phyloP scores from a whole-genome alignment of 495 filamentous ascomycete species.

The Penicillium soppii region DNA sequence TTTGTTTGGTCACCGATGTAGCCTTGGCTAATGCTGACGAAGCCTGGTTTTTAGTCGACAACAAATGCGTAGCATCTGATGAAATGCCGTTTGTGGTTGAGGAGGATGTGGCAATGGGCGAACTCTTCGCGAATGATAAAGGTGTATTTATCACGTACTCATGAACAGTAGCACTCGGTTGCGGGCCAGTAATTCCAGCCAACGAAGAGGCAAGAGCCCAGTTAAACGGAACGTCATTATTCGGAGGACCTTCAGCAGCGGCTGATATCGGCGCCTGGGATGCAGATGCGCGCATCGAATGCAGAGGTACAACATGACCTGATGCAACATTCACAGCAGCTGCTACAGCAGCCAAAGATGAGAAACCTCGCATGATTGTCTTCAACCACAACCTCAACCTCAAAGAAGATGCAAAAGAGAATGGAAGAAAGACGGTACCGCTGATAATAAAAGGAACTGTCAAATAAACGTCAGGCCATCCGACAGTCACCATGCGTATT shows the following conservation, averaged over 20 bases:
- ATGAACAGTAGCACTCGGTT: neutral
- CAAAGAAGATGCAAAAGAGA: constrained; percentile 1
- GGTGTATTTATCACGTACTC: neutral
- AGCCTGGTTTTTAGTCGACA: too few relatives aligned
- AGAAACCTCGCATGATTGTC: constrained; percentile 17
- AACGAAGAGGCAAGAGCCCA: constrained; percentile 1
- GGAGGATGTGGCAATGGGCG: neutral
- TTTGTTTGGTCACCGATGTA: too few relatives aligned
- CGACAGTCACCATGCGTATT: neutral
- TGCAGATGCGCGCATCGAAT: neutral
- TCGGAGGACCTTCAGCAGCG: neutral
- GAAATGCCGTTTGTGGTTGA: too few relatives aligned
- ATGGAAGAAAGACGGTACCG: neutral
- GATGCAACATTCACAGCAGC: constrained; percentile 11
- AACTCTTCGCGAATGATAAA: neutral
- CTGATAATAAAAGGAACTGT: neutral
- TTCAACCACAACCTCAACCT: constrained; percentile 2
- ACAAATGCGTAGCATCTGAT: too few relatives aligned
- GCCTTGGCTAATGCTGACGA: too few relatives aligned
- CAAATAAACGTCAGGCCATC: neutral
- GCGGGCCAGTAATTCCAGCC: neutral
- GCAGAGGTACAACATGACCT: constrained; percentile 11
- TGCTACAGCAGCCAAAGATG: constrained; percentile 13
- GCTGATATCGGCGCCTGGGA: neutral
- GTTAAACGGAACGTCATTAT: neutral